Evolutionary conservation across 1,284 basidiomycete species (phyloP).

Genomic region (Malassezia sympodialis): DNA sequence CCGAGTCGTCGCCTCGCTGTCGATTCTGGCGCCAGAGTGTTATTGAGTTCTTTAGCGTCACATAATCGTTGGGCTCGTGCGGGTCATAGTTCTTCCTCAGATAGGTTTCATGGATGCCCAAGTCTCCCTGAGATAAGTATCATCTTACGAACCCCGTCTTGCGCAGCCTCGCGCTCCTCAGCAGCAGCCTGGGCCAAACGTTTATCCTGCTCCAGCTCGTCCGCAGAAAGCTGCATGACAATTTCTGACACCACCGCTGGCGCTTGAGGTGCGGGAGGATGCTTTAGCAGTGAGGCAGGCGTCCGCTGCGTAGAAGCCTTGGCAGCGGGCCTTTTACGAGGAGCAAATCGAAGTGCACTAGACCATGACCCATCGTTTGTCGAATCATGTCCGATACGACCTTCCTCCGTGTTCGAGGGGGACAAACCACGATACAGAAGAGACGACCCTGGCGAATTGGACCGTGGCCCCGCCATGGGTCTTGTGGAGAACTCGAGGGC

Average conservation of each 20-base stretch:
- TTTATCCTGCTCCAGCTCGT: constrained; percentile 20
- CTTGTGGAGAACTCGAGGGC: background rate
- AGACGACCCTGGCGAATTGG: background rate
- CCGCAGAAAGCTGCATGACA: constrained; percentile 12
- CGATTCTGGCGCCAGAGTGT: constrained; percentile 21
- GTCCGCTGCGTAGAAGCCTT: background rate
- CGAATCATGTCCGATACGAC: background rate
- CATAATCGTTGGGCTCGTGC: constrained; percentile 36
- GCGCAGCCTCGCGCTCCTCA: background rate
- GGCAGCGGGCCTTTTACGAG: constrained; percentile 10
- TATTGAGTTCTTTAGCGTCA: constrained; percentile 27
- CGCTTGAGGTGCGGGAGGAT: background rate
- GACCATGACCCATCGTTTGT: constrained; percentile 19
- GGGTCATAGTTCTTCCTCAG: constrained; percentile 32
- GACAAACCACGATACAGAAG: background rate
- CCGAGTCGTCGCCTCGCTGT: background rate
- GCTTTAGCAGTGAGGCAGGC: background rate
- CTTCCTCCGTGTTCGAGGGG: background rate
- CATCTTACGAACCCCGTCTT: background rate
- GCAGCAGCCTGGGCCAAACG: background rate
- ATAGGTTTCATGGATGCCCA: constrained; percentile 20
- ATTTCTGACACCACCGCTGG: background rate
- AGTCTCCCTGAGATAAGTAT: constrained; percentile 7
- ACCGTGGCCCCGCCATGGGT: background rate
- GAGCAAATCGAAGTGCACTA: constrained; percentile 33